Evolutionary conservation across 192 early-diverging fungal genomes (phyloP).

Genomic region (Haplosporangium gracile): DNA sequence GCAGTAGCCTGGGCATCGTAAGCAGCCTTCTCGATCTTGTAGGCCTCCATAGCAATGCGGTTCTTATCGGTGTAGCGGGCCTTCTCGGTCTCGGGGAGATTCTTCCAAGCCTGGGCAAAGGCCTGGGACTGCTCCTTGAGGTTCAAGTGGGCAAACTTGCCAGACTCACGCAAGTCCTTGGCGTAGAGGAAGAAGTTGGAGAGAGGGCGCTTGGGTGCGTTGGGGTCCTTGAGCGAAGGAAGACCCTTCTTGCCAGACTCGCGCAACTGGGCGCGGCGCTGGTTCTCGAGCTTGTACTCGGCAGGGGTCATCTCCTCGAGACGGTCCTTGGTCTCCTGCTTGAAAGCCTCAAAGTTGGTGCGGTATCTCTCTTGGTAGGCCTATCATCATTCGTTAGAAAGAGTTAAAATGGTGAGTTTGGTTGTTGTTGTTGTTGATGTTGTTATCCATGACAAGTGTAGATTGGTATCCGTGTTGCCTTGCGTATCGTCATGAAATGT

Average conservation of each 20-base stretch:
- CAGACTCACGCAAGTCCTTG: conserved; percentile 28
- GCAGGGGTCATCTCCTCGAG: conserved; percentile 32
- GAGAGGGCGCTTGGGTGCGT: conserved; percentile 45
- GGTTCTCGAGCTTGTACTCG: conserved; percentile 33
- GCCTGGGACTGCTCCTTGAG: conserved; percentile 26
- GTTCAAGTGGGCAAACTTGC: conserved; percentile 25
- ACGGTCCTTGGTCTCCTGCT: conserved; percentile 47
- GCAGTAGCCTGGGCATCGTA: conserved; percentile 30
- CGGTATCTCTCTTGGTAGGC: conserved; percentile 47
- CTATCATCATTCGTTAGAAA: conserved; percentile 2
- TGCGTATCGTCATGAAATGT: not conserved
- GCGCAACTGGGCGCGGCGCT: conserved; percentile 14
- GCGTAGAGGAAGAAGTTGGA: conserved; percentile 36
- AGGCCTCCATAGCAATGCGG: conserved; percentile 21
- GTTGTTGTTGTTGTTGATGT: too few species aligned
- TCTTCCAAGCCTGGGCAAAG: conserved; percentile 23
- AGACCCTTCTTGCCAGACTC: conserved; percentile 26
- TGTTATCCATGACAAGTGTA: too few species aligned
- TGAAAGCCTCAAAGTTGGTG: conserved; percentile 49
- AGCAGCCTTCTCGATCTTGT: conserved; percentile 40
- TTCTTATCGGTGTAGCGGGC: conserved; percentile 20
- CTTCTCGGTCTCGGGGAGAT: conserved; percentile 12
- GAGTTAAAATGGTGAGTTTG: too few species aligned
- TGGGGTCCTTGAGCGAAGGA: conserved; percentile 34
- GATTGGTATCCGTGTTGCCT: too few species aligned